Evolutionary conservation across 129 eudicot genomes (phyloP).

Genomic region (Escallonia herrerae): DNA sequence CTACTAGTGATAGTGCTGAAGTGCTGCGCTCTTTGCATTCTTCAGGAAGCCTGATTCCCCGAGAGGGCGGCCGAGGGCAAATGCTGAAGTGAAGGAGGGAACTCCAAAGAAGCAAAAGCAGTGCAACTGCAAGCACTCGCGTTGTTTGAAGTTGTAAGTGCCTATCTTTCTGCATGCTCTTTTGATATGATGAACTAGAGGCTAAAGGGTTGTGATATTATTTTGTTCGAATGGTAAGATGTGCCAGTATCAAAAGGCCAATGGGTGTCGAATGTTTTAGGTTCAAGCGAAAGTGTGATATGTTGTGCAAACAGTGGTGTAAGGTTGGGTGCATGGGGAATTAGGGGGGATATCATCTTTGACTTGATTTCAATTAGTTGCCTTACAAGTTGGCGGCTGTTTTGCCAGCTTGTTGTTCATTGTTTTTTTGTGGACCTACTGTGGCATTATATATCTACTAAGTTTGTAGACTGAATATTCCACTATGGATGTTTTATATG

Average conservation of each 20-base stretch:
- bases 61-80: slow-evolving; percentile 50
- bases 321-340: no score
- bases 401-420: no score
- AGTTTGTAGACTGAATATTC: neutral
- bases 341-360: no score
- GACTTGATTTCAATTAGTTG: no score
- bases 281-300: no score
- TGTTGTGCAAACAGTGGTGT: no score
- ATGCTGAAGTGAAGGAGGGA: slow-evolving; percentile 63
- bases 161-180: slow-evolving; percentile 1
- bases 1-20: neutral
- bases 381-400: no score
- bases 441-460: no score
- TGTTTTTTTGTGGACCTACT: no score
- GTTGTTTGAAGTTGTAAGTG: slow-evolving; percentile 88
- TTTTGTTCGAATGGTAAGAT: neutral
- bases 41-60: slow-evolving; percentile 88
- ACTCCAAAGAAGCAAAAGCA: slow-evolving; percentile 94
- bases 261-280: no score
- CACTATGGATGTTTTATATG: neutral
- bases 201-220: neutral
- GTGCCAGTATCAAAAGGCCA: no score
- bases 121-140: slow-evolving; percentile 91
- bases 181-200: slow-evolving; percentile 4
- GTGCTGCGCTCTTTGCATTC: neutral